phyloP scores from a whole-genome alignment of 75 land plant species.

The Cupressus sempervirens region DNA sequence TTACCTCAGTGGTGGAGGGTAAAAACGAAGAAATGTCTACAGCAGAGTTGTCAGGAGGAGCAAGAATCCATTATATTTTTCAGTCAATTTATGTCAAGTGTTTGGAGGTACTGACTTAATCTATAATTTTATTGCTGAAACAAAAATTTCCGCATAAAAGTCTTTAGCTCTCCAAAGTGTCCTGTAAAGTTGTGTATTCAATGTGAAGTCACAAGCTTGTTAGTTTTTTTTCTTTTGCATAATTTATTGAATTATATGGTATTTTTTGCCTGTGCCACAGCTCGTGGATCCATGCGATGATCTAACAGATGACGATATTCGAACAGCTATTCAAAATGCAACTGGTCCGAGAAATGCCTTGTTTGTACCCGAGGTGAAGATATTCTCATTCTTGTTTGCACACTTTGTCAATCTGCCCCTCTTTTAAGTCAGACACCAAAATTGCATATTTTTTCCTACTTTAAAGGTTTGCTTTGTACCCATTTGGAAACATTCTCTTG shows the following conservation, averaged over 20 bases:
- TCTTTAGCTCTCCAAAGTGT: neutral
- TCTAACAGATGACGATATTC: slow-evolving; percentile 86
- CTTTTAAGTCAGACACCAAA: neutral
- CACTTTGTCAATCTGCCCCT: neutral
- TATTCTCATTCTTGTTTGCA: neutral
- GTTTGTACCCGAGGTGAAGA: slow-evolving; percentile 86
- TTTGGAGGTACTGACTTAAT: slow-evolving; percentile 64
- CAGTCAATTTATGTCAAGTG: slow-evolving; percentile 89
- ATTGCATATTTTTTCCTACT: neutral
- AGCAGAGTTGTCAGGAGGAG: slow-evolving; percentile 91
- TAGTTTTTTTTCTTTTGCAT: neutral
- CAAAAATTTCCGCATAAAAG: neutral
- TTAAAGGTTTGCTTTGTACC: neutral
- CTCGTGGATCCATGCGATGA: slow-evolving; percentile 98
- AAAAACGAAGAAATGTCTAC: slow-evolving; percentile 94
- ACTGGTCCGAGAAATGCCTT: slow-evolving; percentile 87
- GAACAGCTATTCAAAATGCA: slow-evolving; percentile 94
- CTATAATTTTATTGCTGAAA: neutral
- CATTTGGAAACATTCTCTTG: neutral
- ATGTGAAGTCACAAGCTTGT: neutral
- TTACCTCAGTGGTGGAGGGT: slow-evolving; percentile 84
- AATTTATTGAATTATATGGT: neutral
- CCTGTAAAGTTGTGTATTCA: neutral
- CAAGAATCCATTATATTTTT: slow-evolving; percentile 90
- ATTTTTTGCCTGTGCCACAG: slow-evolving; percentile 27